These are phyloP conservation scores for Helianthus annuus DNA, from an alignment of 129 eudicot genomes.

Conservation along the genomic window HanXRQr2.0-SUNRISE NC_035444.2:64544393-64544892, in stretches of 20 bases:
- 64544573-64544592: neutral
- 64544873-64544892: neutral
- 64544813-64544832: neutral
- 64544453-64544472: constrained; percentile 68
- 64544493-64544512: constrained; percentile 73
- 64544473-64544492: constrained; percentile 84
- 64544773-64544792: neutral
- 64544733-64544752: constrained; percentile 96
- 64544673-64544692: constrained; percentile 87
- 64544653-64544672: constrained; percentile 80
- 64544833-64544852: neutral
- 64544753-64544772: constrained; percentile 44
- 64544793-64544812: neutral
- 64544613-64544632: constrained; percentile 2
- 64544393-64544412: neutral
- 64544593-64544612: neutral
- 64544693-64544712: constrained; percentile 99
- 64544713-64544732: constrained; percentile 99
- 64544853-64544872: neutral
- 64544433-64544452: constrained; percentile 96
- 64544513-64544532: constrained; percentile 89
- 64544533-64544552: constrained; percentile 97
- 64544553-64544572: constrained; percentile 20
- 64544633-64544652: constrained; percentile 99
- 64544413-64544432: constrained; percentile 58